Evolutionary conservation across 192 early-diverging fungal species (phyloP).

Genomic region (Endogone sp.): DNA sequence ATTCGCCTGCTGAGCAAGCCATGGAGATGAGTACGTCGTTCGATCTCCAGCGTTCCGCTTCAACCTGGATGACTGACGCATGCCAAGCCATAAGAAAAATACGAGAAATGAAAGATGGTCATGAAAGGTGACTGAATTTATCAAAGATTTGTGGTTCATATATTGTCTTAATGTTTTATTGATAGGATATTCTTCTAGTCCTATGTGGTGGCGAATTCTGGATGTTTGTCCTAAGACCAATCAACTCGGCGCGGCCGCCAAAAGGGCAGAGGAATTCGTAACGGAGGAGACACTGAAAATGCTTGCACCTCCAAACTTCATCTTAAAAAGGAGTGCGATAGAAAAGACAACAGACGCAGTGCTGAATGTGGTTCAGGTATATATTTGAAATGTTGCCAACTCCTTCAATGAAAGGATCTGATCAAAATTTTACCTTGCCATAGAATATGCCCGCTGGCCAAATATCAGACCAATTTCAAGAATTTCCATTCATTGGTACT

Average conservation of each 20-base stretch:
- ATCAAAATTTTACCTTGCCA: too few relatives aligned
- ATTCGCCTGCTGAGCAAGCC: too few relatives aligned
- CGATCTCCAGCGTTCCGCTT: too few relatives aligned
- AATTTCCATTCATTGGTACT: conserved; percentile 6
- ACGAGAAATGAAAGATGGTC: too few relatives aligned
- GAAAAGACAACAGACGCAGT: conserved; percentile 2
- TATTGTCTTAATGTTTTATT: too few relatives aligned
- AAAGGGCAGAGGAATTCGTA: conserved; percentile 5
- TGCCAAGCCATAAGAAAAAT: too few relatives aligned
- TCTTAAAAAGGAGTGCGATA: conserved; percentile 3
- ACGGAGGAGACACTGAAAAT: conserved; percentile 7
- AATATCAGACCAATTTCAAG: conserved; percentile 1
- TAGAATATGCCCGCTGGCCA: conserved; percentile 1
- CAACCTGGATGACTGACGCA: too few relatives aligned
- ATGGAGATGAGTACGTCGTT: too few relatives aligned
- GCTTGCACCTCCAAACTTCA: conserved; percentile 3
- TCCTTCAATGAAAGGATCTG: too few relatives aligned
- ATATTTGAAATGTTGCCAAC: too few relatives aligned
- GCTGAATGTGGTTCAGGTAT: conserved; percentile 2
- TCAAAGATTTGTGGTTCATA: too few relatives aligned
- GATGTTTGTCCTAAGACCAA: conserved; percentile 6
- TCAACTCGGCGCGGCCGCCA: conserved; percentile 1
- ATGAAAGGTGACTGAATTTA: too few relatives aligned
- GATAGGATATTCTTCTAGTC: conserved; percentile 3
- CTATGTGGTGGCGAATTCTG: conserved; percentile 8